phyloP scores from a whole-genome alignment of 768 basidiomycete genomes.

The Obba rivulosa region DNA sequence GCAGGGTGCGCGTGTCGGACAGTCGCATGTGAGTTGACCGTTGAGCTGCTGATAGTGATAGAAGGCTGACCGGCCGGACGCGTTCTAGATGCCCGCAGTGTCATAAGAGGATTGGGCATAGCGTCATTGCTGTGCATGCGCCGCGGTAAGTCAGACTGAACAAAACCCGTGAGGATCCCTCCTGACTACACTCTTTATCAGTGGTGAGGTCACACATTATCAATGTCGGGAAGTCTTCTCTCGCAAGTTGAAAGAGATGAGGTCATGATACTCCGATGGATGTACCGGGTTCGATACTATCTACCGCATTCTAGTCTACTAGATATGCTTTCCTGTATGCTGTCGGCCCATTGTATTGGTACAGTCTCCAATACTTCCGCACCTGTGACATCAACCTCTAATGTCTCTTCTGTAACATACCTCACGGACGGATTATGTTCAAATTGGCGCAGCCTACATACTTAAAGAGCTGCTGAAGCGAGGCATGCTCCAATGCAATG shows the following conservation, averaged over 20 bases:
- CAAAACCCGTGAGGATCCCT: not conserved
- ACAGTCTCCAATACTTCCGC: no score
- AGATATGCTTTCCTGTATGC: no score
- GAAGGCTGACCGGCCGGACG: not conserved
- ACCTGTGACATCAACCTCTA: no score
- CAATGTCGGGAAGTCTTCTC: constrained; percentile 89
- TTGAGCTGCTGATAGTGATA: no score
- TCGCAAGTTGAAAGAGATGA: constrained; percentile 40
- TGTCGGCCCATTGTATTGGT: no score
- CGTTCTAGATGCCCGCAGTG: constrained; percentile 84
- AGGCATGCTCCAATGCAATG: no score
- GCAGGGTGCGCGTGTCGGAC: constrained; percentile 85
- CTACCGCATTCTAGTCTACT: no score
- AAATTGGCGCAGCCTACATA: no score
- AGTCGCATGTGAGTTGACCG: constrained; percentile 73
- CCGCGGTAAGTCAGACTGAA: constrained; percentile 53
- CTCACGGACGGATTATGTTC: no score
- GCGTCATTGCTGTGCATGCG: constrained; percentile 90
- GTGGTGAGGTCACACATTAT: constrained; percentile 95
- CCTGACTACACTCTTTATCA: constrained; percentile 25
- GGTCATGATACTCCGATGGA: not conserved
- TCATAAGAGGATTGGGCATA: constrained; percentile 88
- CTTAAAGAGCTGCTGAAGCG: no score
- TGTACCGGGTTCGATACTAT: no score
- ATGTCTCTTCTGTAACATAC: no score